Evolutionary conservation across 208 protist genomes (phyloP).

Genomic region (Blastocrithidia nonstop): DNA sequence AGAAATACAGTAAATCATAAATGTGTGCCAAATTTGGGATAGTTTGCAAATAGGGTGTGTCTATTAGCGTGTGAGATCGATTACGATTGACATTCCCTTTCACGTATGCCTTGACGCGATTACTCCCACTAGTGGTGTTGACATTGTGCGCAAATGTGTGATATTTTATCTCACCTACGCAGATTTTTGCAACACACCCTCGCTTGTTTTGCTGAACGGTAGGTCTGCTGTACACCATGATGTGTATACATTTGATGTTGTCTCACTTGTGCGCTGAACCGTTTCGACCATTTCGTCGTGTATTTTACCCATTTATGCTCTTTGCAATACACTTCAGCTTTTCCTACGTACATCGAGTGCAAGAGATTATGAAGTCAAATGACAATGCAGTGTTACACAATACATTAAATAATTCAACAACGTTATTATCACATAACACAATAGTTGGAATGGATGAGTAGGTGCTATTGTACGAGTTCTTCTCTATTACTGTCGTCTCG

Average conservation of each 20-base stretch:
- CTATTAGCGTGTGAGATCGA: too few relatives aligned
- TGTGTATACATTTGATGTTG: slow-evolving; percentile 72
- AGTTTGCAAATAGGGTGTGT: slow-evolving; percentile 4
- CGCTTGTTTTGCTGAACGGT: slow-evolving; percentile 71
- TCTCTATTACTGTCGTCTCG: slow-evolving; percentile 22
- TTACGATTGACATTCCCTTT: slow-evolving; percentile 18
- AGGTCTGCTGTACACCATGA: slow-evolving; percentile 65
- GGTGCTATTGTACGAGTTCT: slow-evolving; percentile 45
- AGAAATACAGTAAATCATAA: slow-evolving; percentile 1
- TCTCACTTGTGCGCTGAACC: slow-evolving; percentile 33
- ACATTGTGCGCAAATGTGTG: slow-evolving; percentile 36
- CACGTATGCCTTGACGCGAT: slow-evolving; percentile 36
- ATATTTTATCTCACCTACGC: slow-evolving; percentile 39
- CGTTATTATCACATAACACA: too few relatives aligned
- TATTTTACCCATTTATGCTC: slow-evolving; percentile 46
- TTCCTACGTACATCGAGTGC: slow-evolving; percentile 12
- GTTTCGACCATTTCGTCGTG: slow-evolving; percentile 46
- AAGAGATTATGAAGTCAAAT: not conserved
- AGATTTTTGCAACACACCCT: slow-evolving; percentile 64
- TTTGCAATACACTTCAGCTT: slow-evolving; percentile 36
- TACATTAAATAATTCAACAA: too few relatives aligned
- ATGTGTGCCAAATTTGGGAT: not conserved
- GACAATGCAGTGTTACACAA: not conserved
- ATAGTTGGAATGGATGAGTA: slow-evolving; percentile 19
- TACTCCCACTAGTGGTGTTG: slow-evolving; percentile 32